These are phyloP conservation scores for Daldinia loculata DNA, from an alignment of 495 filamentous ascomycete genomes.

Conservation along the genomic window DNA sequence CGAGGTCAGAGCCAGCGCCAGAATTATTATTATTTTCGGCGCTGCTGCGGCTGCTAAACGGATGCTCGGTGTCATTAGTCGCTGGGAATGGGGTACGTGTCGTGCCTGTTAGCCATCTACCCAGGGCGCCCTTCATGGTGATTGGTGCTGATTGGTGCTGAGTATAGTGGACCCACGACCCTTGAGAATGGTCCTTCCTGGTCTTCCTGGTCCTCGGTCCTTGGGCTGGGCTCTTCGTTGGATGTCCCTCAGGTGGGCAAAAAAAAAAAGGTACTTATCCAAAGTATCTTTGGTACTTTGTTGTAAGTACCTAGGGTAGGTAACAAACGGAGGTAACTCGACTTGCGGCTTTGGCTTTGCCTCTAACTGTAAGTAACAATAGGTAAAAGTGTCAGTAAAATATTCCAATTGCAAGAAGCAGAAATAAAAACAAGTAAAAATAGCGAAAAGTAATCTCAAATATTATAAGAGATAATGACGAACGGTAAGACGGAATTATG, in stretches of 20 bases:
- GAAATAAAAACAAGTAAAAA: background rate
- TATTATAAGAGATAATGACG: background rate
- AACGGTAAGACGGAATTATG: conserved; percentile 1
- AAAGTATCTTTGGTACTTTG: background rate
- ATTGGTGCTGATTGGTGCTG: conserved; percentile 31
- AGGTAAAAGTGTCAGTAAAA: background rate
- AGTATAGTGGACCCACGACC: conserved; percentile 27
- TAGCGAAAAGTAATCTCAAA: background rate
- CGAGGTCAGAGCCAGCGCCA: conserved; percentile 24
- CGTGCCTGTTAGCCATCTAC: conserved; percentile 46
- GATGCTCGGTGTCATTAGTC: conserved; percentile 47
- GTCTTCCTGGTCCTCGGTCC: conserved; percentile 43
- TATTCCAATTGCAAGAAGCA: background rate
- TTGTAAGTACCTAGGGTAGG: background rate
- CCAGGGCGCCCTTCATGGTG: conserved; percentile 47
- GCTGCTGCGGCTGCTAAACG: conserved; percentile 46
- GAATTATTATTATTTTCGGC: conserved; percentile 46
- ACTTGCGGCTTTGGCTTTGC: background rate
- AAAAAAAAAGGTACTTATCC: background rate
- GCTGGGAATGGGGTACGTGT: conserved; percentile 43
- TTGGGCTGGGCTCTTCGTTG: conserved; percentile 16
- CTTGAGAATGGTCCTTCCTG: conserved; percentile 40
- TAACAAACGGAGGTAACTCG: background rate
- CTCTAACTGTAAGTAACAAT: background rate
- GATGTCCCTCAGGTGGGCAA: background rate